Base-by-base conservation (phyloP, 192 early-diverging fungal species). In the Backusella liffmaniae region DNA sequence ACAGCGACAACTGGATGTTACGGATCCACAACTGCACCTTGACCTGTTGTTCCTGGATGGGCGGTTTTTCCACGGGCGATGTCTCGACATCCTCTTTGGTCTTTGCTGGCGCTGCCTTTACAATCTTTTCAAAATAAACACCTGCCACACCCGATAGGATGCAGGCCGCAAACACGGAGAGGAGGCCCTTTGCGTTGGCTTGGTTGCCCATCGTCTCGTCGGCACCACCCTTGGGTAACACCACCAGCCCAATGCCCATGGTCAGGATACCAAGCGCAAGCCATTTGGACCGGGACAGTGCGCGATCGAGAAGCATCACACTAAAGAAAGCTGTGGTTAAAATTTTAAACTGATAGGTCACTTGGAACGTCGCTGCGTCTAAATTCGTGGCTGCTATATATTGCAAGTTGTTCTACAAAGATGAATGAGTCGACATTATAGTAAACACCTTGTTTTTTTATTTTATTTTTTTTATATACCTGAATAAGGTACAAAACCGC, bases 341-440 rank as follows among this genome's bases (percentile, higher is more conserved):
- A 76, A 98, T 97, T 87, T 99, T 99, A 73, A 99, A 86, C 80
- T 99, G 97, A 81, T 98, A 99, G 7, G 96, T 96, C 34, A 98
- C 96, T 84, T 97, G 95, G 84, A 97, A 99, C 7, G 95, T 97
- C 7, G 97, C 96, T 0, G 97, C 94, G 71, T 99, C 97, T 34
- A 99, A 82, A 15, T 90, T 82, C 21, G 93, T 88, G 1, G 95
- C 93, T 0, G 97, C 94, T 15, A 95, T 82, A 78, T 97, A 99
- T 77, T 98, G 97, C 49, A 99, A 82, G 79, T 98, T 98, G 85
- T 99, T 99, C 83, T 81, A 71, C 4, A 67, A 35, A 5, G 10
- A 37, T 1, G 30, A 39, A 39, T 39, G 37, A 39, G 37, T 39
- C 37, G 37, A 37, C 37, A 39, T 39, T 32, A 2, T 32, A 32